Base-by-base conservation (phyloP, 2,329 filamentous ascomycete species). In the Arthroderma sp. region DNA sequence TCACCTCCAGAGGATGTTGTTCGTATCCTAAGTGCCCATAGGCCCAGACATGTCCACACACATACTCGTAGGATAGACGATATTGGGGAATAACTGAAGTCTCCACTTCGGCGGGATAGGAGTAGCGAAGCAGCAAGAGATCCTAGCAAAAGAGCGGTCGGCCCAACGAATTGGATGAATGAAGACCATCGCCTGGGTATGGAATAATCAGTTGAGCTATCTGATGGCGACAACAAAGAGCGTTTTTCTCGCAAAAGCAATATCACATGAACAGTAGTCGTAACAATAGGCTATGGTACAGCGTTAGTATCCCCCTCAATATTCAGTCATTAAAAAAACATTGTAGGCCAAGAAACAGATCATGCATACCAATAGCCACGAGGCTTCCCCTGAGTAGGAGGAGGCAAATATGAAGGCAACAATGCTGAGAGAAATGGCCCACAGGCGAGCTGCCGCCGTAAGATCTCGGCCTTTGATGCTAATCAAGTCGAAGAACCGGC, bases 241-340 rank as follows among this genome's bases (percentile, higher is more conserved):
- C 47, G 47, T 31, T 51, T 51, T 33, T 51, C 47, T 31, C 25
- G 47, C 47, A 51, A 51, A 51, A 51, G 47, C n/a, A 51, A 51
- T 51, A 51, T 51, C 47, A 51, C 15, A 33, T 51, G 47, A 17
- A 51, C 47, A 8, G 28, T 51, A 9, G 47, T 33, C 9, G 47
- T 51, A 8, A 51, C 25, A 13, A 33, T 19, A n/a, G 47, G 47
- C 47, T 51, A 19, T 51, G 25, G 25, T 19, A 25, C 13, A 25
- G 21, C 21, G n/a, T 28, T 28, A 23, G 15, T n/a, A 11, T 19
- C 39, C 2, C 21, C n/a, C 39, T 43, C 39, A 43, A 43, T 25
- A 23, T 21, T 23, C 21, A 9, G 21, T 19, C 8, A 47, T 15
- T 23, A 23, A 13, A 19, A 9, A 47, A 9, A 33, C n/a, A 33